Conservation (phyloP, 306 rosid genomes). For the Castanospermum australe region DNA sequence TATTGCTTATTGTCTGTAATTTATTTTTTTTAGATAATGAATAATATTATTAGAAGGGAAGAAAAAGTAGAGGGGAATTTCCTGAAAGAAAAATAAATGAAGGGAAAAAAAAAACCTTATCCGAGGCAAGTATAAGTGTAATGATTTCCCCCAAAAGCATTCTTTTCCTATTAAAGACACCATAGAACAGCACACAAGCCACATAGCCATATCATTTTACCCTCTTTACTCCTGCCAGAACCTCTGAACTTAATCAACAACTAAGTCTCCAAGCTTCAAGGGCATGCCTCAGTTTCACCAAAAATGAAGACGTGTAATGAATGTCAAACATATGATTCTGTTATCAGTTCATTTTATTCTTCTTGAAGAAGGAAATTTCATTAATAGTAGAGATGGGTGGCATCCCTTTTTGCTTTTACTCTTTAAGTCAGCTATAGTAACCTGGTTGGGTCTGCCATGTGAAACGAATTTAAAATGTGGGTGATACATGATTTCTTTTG, state of each 20-base stretch:
- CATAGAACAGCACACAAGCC: not conserved
- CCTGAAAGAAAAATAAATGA: conserved; percentile 4
- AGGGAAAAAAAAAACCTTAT: not conserved
- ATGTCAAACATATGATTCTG: not conserved
- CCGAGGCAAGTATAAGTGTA: not conserved
- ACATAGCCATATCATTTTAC: not conserved
- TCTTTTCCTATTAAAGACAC: not conserved
- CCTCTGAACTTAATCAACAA: not conserved
- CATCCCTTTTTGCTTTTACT: not conserved
- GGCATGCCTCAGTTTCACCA: not conserved
- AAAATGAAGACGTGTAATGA: not conserved
- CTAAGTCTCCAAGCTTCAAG: not conserved
- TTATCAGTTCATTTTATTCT: not conserved
- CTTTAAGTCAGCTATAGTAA: not conserved
- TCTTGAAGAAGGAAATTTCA: conserved; percentile 1
- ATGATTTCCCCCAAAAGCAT: not conserved
- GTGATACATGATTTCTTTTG: not conserved
- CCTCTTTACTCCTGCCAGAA: no score
- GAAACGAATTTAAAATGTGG: not conserved
- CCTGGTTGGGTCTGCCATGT: conserved; percentile 1
- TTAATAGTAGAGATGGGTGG: not conserved
- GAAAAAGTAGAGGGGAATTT: not conserved
- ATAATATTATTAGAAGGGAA: conserved; percentile 14
- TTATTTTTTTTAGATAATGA: not conserved
- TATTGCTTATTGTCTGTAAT: not conserved